A percentile compares a stretch with the other conserved stretches of the same genome.
Conservation (phyloP, 805 yeast genomes). For the Blastobotrys chiropterorum region DNA sequence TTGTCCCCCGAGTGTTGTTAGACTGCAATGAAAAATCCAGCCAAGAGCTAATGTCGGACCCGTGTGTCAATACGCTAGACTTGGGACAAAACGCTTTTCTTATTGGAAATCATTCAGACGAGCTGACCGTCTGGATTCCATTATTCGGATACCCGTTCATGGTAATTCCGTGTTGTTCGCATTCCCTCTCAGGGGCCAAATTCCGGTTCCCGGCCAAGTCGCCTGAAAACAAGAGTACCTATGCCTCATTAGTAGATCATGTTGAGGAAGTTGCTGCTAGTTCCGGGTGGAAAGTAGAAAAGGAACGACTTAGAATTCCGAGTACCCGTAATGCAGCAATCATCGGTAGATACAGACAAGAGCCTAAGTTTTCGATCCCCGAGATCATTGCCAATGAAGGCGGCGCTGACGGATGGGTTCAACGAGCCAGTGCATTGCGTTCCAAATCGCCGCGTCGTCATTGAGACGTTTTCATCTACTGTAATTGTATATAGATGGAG, state of each 20-base stretch:
- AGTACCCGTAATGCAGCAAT: slow-evolving; percentile 91
- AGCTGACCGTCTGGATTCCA: slow-evolving; percentile 93
- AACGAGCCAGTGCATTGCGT: slow-evolving; percentile 65
- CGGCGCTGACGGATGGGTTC: slow-evolving; percentile 89
- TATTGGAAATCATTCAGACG: slow-evolving; percentile 94
- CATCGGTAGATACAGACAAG: slow-evolving; percentile 51
- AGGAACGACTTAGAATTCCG: slow-evolving; percentile 87
- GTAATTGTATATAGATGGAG: background rate
- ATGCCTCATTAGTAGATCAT: slow-evolving; percentile 81
- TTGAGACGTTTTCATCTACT: too few relatives aligned
- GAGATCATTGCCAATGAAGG: slow-evolving; percentile 63
- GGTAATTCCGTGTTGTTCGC: slow-evolving; percentile 95
- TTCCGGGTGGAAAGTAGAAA: slow-evolving; percentile 80
- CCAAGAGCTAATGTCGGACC: slow-evolving; percentile 8
- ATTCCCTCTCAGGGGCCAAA: slow-evolving; percentile 71
- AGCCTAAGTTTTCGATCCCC: slow-evolving; percentile 22
- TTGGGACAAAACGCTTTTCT: slow-evolving; percentile 54
- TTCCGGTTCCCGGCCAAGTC: slow-evolving; percentile 45
- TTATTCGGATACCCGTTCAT: slow-evolving; percentile 69
- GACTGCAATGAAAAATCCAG: slow-evolving; percentile 27
- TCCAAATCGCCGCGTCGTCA: slow-evolving; percentile 48
- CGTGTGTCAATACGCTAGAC: slow-evolving; percentile 8
- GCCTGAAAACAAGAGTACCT: slow-evolving; percentile 47
- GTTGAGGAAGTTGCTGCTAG: slow-evolving; percentile 59
- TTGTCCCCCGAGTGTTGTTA: slow-evolving; percentile 69